Base-by-base conservation (phyloP, 805 yeast genomes). In the Jamesozyma rosinii region DNA sequence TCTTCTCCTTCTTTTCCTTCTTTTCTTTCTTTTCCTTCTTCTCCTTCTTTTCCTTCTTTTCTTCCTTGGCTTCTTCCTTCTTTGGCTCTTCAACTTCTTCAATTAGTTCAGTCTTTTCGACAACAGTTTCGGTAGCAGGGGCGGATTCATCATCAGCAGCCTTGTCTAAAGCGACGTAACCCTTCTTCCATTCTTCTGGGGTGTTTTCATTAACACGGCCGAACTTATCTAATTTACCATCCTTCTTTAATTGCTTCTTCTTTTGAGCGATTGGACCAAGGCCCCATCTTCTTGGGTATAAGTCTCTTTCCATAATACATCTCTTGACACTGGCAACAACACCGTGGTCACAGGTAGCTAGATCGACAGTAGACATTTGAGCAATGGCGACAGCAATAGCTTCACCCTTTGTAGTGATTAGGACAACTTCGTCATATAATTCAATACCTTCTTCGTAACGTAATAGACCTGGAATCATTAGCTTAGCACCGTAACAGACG, bases 211-310 rank as follows among this genome's bases (percentile, higher is more conserved):
- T 92, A 50, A 72, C 74, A 72, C 95, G 82, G 51, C 98, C 98
- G 61, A 70, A 92, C 70, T 90, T 86, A 74, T 92, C 98, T 62
- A 92, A 79, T 71, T 92, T 90, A 61, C 97, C 98, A 53, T 84
- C 95, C 43, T 94, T 83, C 77, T 89, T 90, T 76, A 92, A 73
- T 74, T 90, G 95, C 77, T 92, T 92, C 84, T 92, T 92, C 82
- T 88, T 88, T 69, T 85, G 87, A 48, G 98, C 97, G 64, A 89
- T 86, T 58, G 98, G 98, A 58, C 98, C 98, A 57, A 92, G 72
- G 49, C 98, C 98, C 98, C 98, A 92, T 77, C 97, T 83, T 77
- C 98, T 84, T 70, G 98, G 98, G 69, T 92, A 92, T 41, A 95
- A 79, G 67, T 92, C 98, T 74, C 98, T 83, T 74, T 92, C 98